These are phyloP conservation scores for Sechiopsis laciniata DNA, from an alignment of 306 rosid genomes.

Conservation along the genomic window DNA sequence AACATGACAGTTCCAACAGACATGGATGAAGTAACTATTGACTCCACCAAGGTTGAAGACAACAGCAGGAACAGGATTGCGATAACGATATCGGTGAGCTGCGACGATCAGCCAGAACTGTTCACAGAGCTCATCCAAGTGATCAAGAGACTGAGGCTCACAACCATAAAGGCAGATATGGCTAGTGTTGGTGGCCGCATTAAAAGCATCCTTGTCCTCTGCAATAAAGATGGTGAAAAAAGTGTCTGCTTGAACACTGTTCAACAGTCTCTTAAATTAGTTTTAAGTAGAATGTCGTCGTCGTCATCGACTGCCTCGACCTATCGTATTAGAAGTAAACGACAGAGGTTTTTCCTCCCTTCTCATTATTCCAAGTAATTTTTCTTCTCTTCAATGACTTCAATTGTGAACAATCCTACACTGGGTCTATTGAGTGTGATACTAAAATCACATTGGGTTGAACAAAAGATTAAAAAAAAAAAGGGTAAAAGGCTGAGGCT, in stretches of 20 bases:
- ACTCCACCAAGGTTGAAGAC: constrained; percentile 28
- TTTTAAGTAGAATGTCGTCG: constrained; percentile 54
- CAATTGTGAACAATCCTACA: neutral
- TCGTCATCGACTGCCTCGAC: constrained; percentile 45
- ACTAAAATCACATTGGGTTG: neutral
- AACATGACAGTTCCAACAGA: constrained; percentile 63
- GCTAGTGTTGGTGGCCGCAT: constrained; percentile 82
- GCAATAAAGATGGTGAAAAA: constrained; percentile 53
- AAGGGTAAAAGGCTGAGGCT: no score
- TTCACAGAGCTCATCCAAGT: constrained; percentile 79
- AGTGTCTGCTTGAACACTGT: constrained; percentile 50
- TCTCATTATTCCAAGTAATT: constrained; percentile 37
- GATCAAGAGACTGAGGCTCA: constrained; percentile 55
- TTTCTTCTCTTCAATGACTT: neutral
- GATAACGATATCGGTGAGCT: constrained; percentile 78
- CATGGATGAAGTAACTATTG: constrained; percentile 66
- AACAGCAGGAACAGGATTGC: constrained; percentile 28
- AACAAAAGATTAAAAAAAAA: neutral
- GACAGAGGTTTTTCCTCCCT: constrained; percentile 96
- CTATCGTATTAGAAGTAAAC: constrained; percentile 70
- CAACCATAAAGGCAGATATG: constrained; percentile 73
- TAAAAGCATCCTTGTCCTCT: constrained; percentile 62
- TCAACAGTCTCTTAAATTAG: constrained; percentile 68
- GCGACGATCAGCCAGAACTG: constrained; percentile 83
- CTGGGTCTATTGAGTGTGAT: neutral